A percentile compares a stretch with the other conserved stretches of the same genome.
phyloP scores from a whole-genome alignment of 1,284 basidiomycete species.

The Phellopilus nigrolimitatus region DNA sequence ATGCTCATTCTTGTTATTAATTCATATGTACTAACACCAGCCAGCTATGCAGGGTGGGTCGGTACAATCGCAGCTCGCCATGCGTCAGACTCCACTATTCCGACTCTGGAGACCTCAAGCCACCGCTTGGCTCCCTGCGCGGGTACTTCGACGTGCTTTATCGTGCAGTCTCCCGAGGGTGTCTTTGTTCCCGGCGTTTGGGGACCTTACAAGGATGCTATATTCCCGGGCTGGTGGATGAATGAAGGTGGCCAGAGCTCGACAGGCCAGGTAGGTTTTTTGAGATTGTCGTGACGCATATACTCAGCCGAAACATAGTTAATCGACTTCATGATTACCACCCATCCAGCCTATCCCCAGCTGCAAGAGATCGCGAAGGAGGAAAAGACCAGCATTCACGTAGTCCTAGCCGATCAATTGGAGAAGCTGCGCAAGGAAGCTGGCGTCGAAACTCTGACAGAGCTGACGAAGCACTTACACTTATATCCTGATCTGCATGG shows the following conservation, averaged over 20 bases:
- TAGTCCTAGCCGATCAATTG: conserved; percentile 74
- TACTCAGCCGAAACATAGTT: conserved; percentile 41
- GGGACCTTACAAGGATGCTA: conserved; percentile 92
- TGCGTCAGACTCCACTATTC: conserved; percentile 40
- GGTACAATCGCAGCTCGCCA: conserved; percentile 86
- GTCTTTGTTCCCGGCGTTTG: conserved; percentile 92
- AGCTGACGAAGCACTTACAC: conserved; percentile 86
- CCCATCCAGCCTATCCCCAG: conserved; percentile 78
- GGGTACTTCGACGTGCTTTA: conserved; percentile 93
- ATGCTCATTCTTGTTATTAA: conserved; percentile 13
- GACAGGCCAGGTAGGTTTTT: conserved; percentile 75
- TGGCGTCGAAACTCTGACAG: conserved; percentile 60
- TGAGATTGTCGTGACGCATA: background rate
- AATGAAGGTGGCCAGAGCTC: conserved; percentile 98
- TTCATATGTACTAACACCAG: background rate
- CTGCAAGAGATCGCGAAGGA: conserved; percentile 57
- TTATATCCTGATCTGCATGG: conserved; percentile 94
- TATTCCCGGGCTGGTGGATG: conserved; percentile 98
- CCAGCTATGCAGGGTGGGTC: conserved; percentile 95
- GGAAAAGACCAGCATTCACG: conserved; percentile 53
- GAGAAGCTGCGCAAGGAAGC: conserved; percentile 60
- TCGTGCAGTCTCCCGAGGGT: conserved; percentile 66
- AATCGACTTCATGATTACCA: conserved; percentile 93
- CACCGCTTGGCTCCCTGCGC: conserved; percentile 90
- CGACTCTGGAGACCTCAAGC: conserved; percentile 68